Evolutionary conservation across 2,329 filamentous ascomycete genomes (phyloP).

Genomic region (Penicillium sp.): DNA sequence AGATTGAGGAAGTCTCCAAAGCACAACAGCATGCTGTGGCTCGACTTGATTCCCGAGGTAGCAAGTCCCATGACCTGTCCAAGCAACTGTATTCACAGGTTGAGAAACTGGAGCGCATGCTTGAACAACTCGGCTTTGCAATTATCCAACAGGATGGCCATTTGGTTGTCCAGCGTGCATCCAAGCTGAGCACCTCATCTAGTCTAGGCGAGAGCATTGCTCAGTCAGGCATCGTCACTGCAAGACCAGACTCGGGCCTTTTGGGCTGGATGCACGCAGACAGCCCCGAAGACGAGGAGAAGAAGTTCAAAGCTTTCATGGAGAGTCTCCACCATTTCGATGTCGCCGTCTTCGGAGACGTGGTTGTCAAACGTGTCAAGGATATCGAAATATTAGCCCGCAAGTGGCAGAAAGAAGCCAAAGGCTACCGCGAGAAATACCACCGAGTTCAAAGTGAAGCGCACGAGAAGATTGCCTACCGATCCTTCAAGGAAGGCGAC

Average conservation of each 20-base stretch:
- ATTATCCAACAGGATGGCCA: slow-evolving; percentile 72
- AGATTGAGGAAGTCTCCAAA: slow-evolving; percentile 43
- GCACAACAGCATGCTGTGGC: slow-evolving; percentile 44
- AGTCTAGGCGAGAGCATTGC: slow-evolving; percentile 41
- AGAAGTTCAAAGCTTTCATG: slow-evolving; percentile 76
- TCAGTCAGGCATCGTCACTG: slow-evolving; percentile 41
- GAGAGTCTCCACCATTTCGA: slow-evolving; percentile 76
- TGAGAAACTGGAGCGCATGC: slow-evolving; percentile 76
- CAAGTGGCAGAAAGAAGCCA: slow-evolving; percentile 88
- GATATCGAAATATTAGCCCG: slow-evolving; percentile 91
- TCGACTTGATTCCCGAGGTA: slow-evolving; percentile 70
- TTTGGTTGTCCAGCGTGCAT: slow-evolving; percentile 75
- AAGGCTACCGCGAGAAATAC: slow-evolving; percentile 83
- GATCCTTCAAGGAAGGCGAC: slow-evolving; percentile 94
- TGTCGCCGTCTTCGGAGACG: slow-evolving; percentile 80
- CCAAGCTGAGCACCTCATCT: slow-evolving; percentile 53
- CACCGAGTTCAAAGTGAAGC: slow-evolving; percentile 80
- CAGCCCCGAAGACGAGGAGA: slow-evolving; percentile 67
- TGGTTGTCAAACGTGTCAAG: slow-evolving; percentile 84
- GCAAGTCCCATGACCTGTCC: slow-evolving; percentile 79
- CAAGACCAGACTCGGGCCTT: slow-evolving; percentile 67
- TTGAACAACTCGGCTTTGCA: slow-evolving; percentile 85
- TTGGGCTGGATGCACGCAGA: slow-evolving; percentile 80
- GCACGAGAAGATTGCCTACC: slow-evolving; percentile 94
- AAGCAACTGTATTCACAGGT: slow-evolving; percentile 82